Conservation (phyloP, 176 grass and related monocot genomes). For the Urochloa ruziziensis region DNA sequence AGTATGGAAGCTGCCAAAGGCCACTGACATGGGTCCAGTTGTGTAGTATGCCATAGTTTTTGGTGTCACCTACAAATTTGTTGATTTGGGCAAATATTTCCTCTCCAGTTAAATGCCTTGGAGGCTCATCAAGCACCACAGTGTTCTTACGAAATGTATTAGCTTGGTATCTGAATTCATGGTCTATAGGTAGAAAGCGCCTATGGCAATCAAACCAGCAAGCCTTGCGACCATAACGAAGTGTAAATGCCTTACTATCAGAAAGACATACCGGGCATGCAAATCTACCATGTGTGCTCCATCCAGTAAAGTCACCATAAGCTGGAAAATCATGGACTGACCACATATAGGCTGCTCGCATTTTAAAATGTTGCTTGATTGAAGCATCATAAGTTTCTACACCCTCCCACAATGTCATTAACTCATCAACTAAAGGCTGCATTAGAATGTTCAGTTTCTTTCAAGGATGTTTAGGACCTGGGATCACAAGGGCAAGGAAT, state of each 20-base stretch:
- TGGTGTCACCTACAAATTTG: background rate
- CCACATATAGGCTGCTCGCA: background rate
- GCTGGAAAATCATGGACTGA: background rate
- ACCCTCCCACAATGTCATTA: background rate
- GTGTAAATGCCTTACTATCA: background rate
- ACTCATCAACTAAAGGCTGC: constrained; percentile 5
- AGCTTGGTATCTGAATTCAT: background rate
- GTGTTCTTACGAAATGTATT: constrained; percentile 14
- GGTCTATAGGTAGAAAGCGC: background rate
- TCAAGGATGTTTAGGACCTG: background rate
- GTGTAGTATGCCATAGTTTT: background rate
- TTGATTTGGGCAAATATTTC: background rate
- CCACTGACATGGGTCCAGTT: background rate
- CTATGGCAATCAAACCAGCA: background rate
- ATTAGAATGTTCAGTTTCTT: background rate
- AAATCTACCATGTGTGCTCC: background rate
- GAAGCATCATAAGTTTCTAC: constrained; percentile 14
- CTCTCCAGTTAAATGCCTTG: background rate
- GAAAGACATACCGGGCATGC: background rate
- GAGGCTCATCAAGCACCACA: background rate
- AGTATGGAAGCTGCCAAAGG: background rate
- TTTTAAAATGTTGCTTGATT: background rate
- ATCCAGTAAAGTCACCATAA: background rate
- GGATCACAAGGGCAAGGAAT: background rate
- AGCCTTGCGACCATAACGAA: background rate